Conservation (phyloP, 176 grass and related monocot genomes). For the Echinochloa phyllopogon region DNA sequence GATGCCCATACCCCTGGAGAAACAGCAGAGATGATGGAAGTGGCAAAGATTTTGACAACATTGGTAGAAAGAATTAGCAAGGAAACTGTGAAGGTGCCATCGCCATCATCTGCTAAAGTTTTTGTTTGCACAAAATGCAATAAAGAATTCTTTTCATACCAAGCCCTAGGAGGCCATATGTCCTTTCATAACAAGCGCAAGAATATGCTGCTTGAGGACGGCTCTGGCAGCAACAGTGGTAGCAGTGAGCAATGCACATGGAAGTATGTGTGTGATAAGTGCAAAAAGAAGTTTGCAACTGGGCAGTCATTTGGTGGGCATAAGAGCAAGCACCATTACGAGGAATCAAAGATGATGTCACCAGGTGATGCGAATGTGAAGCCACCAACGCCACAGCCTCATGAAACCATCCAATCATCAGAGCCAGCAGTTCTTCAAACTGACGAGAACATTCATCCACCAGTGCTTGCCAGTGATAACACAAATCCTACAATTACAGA, state of each 20-base stretch:
- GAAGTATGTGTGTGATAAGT: too few relatives aligned
- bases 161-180: neutral
- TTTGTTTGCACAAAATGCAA: neutral
- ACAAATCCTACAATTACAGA: neutral
- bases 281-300: neutral
- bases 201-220: neutral
- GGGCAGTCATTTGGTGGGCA: neutral
- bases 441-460: neutral
- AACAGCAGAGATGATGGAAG: neutral
- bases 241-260: neutral
- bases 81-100: neutral
- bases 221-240: neutral
- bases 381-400: neutral
- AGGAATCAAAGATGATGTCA: neutral
- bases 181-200: neutral
- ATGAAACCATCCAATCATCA: neutral
- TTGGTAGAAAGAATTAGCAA: neutral
- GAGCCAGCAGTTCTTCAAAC: neutral
- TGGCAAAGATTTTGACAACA: neutral
- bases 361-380: neutral
- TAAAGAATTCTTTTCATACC: slow-evolving; percentile 9
- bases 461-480: neutral
- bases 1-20: neutral
- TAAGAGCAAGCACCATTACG: neutral
- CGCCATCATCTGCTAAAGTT: neutral